Conservation (phyloP, 1,284 basidiomycete genomes). For the Sporisorium iseilematis-ciliati region DNA sequence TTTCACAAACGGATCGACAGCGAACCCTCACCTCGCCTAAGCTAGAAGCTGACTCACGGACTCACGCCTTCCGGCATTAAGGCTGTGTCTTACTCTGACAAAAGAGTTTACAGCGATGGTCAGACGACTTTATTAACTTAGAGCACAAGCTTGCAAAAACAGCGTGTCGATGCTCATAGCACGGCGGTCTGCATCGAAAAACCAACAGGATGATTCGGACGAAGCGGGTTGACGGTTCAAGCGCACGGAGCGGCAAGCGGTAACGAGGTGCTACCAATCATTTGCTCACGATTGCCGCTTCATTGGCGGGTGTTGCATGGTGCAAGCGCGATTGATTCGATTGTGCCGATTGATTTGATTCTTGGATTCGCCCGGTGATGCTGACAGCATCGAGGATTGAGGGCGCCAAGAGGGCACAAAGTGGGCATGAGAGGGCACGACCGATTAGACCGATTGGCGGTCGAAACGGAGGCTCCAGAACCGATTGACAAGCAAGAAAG, state of each 20-base stretch:
- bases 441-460: too few species aligned
- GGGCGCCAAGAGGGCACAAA: background rate
- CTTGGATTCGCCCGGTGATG: background rate
- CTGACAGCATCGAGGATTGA: background rate
- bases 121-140: too few species aligned
- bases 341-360: background rate
- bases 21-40: slow-evolving; percentile 8
- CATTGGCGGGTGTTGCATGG: slow-evolving; percentile 1
- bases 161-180: too few species aligned
- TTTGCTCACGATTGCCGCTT: background rate
- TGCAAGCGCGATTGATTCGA: background rate
- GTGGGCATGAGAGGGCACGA: background rate
- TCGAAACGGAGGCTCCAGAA: background rate
- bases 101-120: too few species aligned
- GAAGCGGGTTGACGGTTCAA: background rate
- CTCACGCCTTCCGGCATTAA: too few species aligned
- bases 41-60: background rate
- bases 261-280: background rate
- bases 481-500: background rate
- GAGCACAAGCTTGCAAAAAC: too few species aligned
- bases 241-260: background rate
- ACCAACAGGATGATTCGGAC: too few species aligned
- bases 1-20: slow-evolving; percentile 4
- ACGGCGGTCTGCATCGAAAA: too few species aligned
- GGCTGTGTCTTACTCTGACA: too few species aligned